phyloP scores from a whole-genome alignment of 495 filamentous ascomycete genomes.

The Penicillium lagena region DNA sequence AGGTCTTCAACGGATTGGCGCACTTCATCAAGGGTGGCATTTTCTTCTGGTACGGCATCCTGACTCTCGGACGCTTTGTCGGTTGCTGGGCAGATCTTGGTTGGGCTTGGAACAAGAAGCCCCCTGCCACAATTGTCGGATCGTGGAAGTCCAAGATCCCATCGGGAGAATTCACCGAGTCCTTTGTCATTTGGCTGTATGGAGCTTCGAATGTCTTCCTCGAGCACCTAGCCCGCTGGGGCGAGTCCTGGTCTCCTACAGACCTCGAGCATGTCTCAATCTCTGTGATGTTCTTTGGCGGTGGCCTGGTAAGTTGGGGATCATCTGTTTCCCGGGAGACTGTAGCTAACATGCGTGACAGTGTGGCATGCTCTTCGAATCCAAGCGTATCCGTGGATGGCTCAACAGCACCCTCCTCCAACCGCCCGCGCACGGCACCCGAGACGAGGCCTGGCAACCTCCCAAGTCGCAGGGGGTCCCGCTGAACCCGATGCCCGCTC shows the following conservation, averaged over 20 bases:
- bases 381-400: slow-evolving; percentile 57
- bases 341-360: slow-evolving; percentile 15
- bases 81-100: slow-evolving; percentile 87
- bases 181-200: slow-evolving; percentile 81
- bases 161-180: slow-evolving; percentile 84
- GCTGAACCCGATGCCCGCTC: slow-evolving; percentile 82
- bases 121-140: slow-evolving; percentile 50
- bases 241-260: slow-evolving; percentile 61
- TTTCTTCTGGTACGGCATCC: slow-evolving; percentile 86
- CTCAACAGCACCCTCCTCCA: slow-evolving; percentile 59
- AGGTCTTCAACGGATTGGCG: slow-evolving; percentile 79
- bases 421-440: slow-evolving; percentile 29
- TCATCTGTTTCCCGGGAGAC: background rate
- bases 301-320: slow-evolving; percentile 64
- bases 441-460: slow-evolving; percentile 44
- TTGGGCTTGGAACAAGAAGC: slow-evolving; percentile 94
- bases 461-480: slow-evolving; percentile 69
- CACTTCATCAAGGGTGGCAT: slow-evolving; percentile 97
- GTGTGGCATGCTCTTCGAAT: slow-evolving; percentile 94
- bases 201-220: slow-evolving; percentile 87
- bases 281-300: slow-evolving; percentile 89
- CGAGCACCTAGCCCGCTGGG: slow-evolving; percentile 75
- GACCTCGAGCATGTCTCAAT: slow-evolving; percentile 94
- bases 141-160: slow-evolving; percentile 58
- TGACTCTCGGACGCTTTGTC: slow-evolving; percentile 85